phyloP scores from a whole-genome alignment of 345 rosid species.

The Dipteronia dyeriana region DNA sequence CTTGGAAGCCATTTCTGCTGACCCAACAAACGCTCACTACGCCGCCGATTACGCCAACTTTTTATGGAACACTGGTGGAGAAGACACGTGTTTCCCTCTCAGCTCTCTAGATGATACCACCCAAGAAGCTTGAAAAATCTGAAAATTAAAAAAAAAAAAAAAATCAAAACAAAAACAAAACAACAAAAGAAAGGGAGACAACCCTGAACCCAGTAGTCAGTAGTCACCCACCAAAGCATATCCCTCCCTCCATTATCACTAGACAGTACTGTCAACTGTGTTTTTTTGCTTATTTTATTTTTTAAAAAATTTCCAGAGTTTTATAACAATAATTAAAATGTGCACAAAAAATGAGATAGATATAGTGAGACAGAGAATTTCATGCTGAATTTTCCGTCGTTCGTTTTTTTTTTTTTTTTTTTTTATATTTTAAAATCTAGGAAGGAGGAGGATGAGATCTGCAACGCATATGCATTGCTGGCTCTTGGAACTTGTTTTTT shows the following conservation, averaged over 20 bases:
- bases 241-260: neutral
- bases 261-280: too few relatives aligned
- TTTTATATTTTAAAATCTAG: neutral
- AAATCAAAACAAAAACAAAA: neutral
- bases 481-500: neutral
- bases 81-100: constrained; percentile 91
- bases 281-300: neutral
- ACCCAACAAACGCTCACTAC: constrained; percentile 65
- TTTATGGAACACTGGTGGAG: constrained; percentile 94
- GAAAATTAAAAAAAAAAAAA: neutral
- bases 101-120: constrained; percentile 26
- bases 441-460: too few relatives aligned
- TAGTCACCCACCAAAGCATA: neutral
- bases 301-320: neutral
- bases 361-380: neutral
- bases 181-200: neutral
- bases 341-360: neutral
- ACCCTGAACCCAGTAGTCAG: neutral
- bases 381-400: neutral
- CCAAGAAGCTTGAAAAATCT: constrained; percentile 17
- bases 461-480: neutral
- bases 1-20: constrained; percentile 79
- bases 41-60: constrained; percentile 89
- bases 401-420: too few relatives aligned
- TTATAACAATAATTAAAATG: neutral